Conservation (phyloP, 177 flowering plant genomes). For the Vitis hybrid region DNA sequence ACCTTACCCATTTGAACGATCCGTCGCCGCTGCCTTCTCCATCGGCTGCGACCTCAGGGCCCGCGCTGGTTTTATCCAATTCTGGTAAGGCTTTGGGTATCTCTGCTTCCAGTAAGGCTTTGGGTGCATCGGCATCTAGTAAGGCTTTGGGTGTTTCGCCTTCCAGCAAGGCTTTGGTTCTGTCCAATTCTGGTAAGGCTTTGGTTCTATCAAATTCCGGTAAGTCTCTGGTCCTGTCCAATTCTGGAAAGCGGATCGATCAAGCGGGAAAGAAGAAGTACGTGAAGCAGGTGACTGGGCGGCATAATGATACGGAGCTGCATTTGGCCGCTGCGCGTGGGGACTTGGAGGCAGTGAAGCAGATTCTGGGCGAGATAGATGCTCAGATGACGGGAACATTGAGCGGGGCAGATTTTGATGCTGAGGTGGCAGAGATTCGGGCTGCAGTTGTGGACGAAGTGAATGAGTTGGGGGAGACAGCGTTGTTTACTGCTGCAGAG, state of each 20-base stretch:
- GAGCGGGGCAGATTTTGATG: slow-evolving; percentile 58
- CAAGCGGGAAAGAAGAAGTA: slow-evolving; percentile 61
- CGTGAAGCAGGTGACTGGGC: slow-evolving; percentile 80
- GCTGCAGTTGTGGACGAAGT: slow-evolving; percentile 70
- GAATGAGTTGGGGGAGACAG: slow-evolving; percentile 75
- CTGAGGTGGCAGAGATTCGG: slow-evolving; percentile 63
- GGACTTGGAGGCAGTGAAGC: slow-evolving; percentile 51
- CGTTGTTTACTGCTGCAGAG: slow-evolving; percentile 66
- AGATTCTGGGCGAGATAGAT: slow-evolving; percentile 56
- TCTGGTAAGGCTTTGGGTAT: slow-evolving; percentile 13
- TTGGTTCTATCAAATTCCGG: slow-evolving; percentile 24
- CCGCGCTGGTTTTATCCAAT: slow-evolving; percentile 44
- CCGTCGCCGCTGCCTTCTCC: slow-evolving; percentile 34
- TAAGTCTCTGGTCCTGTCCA: slow-evolving; percentile 25
- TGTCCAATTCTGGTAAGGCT: slow-evolving; percentile 36
- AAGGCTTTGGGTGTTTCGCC: slow-evolving; percentile 8
- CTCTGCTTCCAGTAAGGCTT: slow-evolving; percentile 9
- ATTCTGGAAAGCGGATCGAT: slow-evolving; percentile 62
- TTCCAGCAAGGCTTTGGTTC: slow-evolving; percentile 17
- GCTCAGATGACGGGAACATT: slow-evolving; percentile 55
- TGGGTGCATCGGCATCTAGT: slow-evolving; percentile 13
- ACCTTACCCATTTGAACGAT: slow-evolving; percentile 11
- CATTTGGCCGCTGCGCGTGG: slow-evolving; percentile 76
- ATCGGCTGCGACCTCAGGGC: slow-evolving; percentile 32
- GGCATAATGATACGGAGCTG: slow-evolving; percentile 76